These are phyloP conservation scores for Lentinula raphanica DNA, from an alignment of 768 basidiomycete species.

Conservation along the genomic window DNA sequence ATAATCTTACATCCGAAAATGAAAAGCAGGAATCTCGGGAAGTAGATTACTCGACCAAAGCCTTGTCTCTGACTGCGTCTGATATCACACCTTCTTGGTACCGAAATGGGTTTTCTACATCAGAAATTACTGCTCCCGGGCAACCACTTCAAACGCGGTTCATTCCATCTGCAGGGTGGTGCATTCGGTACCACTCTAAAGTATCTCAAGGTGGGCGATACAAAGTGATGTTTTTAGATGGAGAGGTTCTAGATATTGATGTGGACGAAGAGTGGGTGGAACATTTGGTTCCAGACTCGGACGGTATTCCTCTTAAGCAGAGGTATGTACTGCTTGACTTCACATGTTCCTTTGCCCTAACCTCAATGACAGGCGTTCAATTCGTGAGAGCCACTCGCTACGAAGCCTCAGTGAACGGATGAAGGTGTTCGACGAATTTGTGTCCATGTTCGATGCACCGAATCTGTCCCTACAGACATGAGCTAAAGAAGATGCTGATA, in stretches of 20 bases:
- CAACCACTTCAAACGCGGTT: slow-evolving; percentile 29
- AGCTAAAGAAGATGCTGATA: too few species aligned
- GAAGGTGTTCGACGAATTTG: slow-evolving; percentile 36
- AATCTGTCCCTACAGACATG: not conserved
- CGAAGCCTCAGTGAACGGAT: slow-evolving; percentile 33
- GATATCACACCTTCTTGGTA: not conserved
- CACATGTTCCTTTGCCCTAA: not conserved
- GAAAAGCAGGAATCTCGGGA: not conserved
- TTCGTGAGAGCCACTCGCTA: slow-evolving; percentile 27
- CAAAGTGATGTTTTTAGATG: slow-evolving; percentile 40
- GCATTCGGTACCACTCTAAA: slow-evolving; percentile 32
- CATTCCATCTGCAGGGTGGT: slow-evolving; percentile 37
- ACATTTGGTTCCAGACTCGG: slow-evolving; percentile 13
- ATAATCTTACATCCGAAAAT: not conserved
- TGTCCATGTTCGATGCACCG: slow-evolving; percentile 32
- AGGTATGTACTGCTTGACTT: slow-evolving; percentile 19
- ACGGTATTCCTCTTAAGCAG: slow-evolving; percentile 7
- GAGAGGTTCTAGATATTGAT: slow-evolving; percentile 33
- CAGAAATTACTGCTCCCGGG: not conserved
- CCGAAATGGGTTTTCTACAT: not conserved
- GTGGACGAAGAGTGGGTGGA: slow-evolving; percentile 39
- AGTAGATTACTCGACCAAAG: not conserved
- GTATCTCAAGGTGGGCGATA: slow-evolving; percentile 37
- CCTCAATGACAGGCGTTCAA: slow-evolving; percentile 24
- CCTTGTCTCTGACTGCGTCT: not conserved